Evolutionary conservation across 1,284 basidiomycete genomes (phyloP).

Genomic region (Chondrostereum purpureum): DNA sequence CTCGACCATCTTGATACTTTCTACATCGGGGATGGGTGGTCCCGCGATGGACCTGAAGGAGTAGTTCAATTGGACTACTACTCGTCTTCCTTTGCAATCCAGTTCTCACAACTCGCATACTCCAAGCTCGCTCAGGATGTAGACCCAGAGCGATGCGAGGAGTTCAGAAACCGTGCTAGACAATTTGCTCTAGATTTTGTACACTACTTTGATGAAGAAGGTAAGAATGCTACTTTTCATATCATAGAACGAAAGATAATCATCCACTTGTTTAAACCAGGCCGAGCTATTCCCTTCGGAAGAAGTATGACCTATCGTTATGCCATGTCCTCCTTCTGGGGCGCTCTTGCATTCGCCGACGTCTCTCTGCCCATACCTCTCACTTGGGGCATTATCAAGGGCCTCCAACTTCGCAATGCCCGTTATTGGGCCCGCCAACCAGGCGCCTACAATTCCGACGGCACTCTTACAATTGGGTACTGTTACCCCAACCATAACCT

Average conservation of each 20-base stretch:
- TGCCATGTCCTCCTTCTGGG: constrained; percentile 75
- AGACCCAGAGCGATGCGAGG: constrained; percentile 59
- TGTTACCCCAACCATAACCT: constrained; percentile 70
- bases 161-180: constrained; percentile 57
- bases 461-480: constrained; percentile 71
- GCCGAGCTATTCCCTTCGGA: constrained; percentile 71
- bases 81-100: constrained; percentile 75
- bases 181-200: constrained; percentile 66
- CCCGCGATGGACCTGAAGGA: constrained; percentile 70
- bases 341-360: constrained; percentile 66
- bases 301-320: constrained; percentile 73
- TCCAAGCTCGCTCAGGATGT: constrained; percentile 58
- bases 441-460: constrained; percentile 55
- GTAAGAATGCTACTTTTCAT: constrained; percentile 23
- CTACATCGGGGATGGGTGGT: constrained; percentile 73
- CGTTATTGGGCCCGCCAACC: constrained; percentile 64
- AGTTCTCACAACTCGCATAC: constrained; percentile 68
- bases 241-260: neutral
- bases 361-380: constrained; percentile 62
- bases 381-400: constrained; percentile 71
- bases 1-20: constrained; percentile 76
- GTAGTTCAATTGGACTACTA: constrained; percentile 78
- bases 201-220: constrained; percentile 70
- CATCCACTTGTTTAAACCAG: constrained; percentile 32
- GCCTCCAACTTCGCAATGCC: constrained; percentile 65